phyloP scores from a whole-genome alignment of 75 land plant species.

The Selaginella moellendorffii region DNA sequence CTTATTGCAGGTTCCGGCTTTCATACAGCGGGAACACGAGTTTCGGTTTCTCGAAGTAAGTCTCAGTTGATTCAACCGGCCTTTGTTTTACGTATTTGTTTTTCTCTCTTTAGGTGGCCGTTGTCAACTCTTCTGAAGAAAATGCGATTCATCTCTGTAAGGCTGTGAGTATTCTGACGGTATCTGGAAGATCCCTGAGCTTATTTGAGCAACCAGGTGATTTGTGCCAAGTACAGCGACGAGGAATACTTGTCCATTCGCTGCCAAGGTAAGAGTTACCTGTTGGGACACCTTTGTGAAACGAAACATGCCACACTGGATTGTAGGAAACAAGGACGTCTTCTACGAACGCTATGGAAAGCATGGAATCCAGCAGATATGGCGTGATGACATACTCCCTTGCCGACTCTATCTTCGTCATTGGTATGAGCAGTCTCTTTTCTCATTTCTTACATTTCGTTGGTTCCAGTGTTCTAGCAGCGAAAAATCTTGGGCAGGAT shows the following conservation, averaged over 20 bases:
- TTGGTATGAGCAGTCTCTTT: constrained; percentile 33
- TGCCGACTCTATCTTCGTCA: constrained; percentile 89
- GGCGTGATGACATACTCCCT: constrained; percentile 82
- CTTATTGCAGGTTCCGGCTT: constrained; percentile 60
- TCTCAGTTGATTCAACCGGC: too few species aligned
- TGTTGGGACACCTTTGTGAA: too few species aligned
- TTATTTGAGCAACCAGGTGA: too few species aligned
- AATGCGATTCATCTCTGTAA: too few species aligned
- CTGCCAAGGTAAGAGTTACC: constrained; percentile 62
- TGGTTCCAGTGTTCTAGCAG: constrained; percentile 66
- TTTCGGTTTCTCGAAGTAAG: constrained; percentile 81
- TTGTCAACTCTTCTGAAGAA: too few species aligned
- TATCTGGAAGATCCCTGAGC: too few species aligned
- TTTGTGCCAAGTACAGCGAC: constrained; percentile 82
- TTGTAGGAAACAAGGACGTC: constrained; percentile 39
- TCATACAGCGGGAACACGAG: constrained; percentile 75
- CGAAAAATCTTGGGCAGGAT: constrained; percentile 50
- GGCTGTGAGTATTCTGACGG: too few species aligned
- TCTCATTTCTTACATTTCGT: not conserved
- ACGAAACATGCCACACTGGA: constrained; percentile 5
- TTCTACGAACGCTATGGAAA: constrained; percentile 62
- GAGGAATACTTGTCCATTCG: constrained; percentile 63
- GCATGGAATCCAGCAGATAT: constrained; percentile 55
- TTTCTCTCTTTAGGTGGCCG: too few species aligned
- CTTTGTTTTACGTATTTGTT: too few species aligned